Conservation (phyloP, 768 basidiomycete genomes). For the Pisolithus marmoratus region DNA sequence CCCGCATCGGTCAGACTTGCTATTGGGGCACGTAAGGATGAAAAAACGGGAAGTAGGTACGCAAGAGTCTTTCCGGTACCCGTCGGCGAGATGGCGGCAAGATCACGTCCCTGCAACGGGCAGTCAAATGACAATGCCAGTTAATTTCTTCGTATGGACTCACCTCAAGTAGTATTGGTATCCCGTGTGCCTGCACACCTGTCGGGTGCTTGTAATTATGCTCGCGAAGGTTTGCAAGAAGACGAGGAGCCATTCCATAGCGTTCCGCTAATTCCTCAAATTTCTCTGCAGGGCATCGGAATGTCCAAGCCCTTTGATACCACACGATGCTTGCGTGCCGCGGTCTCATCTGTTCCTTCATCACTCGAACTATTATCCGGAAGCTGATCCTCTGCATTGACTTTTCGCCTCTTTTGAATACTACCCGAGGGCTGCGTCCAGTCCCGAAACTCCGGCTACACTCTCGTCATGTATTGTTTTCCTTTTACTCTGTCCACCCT, state of each 20-base stretch:
- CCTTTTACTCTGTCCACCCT: conserved; percentile 48
- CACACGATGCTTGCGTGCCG: conserved; percentile 54
- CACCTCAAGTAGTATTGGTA: conserved; percentile 78
- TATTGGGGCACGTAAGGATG: conserved; percentile 49
- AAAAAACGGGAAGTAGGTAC: conserved; percentile 81
- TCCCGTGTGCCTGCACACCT: conserved; percentile 73
- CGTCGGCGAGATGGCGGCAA: conserved; percentile 93
- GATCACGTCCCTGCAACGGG: conserved; percentile 60
- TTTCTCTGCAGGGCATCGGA: conserved; percentile 49
- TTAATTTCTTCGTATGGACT: conserved; percentile 13
- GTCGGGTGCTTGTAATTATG: conserved; percentile 67
- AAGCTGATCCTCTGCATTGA: conserved; percentile 20
- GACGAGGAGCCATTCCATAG: conserved; percentile 51
- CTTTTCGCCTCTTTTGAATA: conserved; percentile 25
- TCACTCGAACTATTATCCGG: conserved; percentile 16
- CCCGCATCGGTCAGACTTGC: conserved; percentile 42
- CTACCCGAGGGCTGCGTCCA: conserved; percentile 4
- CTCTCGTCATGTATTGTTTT: conserved; percentile 29
- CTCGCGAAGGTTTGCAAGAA: conserved; percentile 59
- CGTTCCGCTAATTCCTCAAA: conserved; percentile 57
- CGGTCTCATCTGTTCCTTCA: conserved; percentile 14
- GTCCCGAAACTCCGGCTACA: conserved; percentile 5
- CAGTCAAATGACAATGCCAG: conserved; percentile 2
- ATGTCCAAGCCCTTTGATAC: conserved; percentile 68
- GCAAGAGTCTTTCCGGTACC: conserved; percentile 96